Percentiles rank a stretch among this genome's conserved stretches.
Evolutionary conservation across 2,329 filamentous ascomycete genomes (phyloP).

Genomic region (Penicillium sp.): DNA sequence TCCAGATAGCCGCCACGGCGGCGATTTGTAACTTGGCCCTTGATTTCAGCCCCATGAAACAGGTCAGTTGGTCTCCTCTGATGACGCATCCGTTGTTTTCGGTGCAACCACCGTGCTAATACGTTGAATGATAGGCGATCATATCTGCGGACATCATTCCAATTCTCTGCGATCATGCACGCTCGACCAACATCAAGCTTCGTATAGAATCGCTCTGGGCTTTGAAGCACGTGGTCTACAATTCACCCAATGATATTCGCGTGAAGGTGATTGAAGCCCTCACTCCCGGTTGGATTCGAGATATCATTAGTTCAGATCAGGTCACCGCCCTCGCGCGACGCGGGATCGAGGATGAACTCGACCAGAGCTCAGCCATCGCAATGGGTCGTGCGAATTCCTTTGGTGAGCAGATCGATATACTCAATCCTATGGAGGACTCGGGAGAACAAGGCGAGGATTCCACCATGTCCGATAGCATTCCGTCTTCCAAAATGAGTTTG

Average conservation of each 20-base stretch:
- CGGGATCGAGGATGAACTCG: slow-evolving; percentile 29
- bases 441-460: slow-evolving; percentile 27
- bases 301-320: slow-evolving; percentile 61
- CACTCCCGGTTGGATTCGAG: slow-evolving; percentile 71
- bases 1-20: slow-evolving; percentile 80
- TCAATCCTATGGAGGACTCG: slow-evolving; percentile 46
- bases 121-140: slow-evolving; percentile 51
- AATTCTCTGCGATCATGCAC: slow-evolving; percentile 75
- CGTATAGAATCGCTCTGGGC: slow-evolving; percentile 87
- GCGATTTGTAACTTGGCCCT: slow-evolving; percentile 79
- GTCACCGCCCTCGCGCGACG: slow-evolving; percentile 24
- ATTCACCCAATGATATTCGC: slow-evolving; percentile 65
- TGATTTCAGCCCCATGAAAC: slow-evolving; percentile 85
- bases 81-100: neutral
- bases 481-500: slow-evolving; percentile 37
- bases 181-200: slow-evolving; percentile 70
- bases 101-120: slow-evolving; percentile 7
- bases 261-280: slow-evolving; percentile 71
- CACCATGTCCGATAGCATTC: slow-evolving; percentile 33
- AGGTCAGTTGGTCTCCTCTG: slow-evolving; percentile 49
- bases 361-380: slow-evolving; percentile 32
- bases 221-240: slow-evolving; percentile 79
- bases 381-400: slow-evolving; percentile 56
- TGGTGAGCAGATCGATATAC: slow-evolving; percentile 54
- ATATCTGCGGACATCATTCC: slow-evolving; percentile 67